Percentiles rank a stretch among this genome's conserved stretches.
These are phyloP conservation scores for Monotropa hypopitys DNA, from an alignment of 179 eudicot species.

Conservation along the genomic window DNA sequence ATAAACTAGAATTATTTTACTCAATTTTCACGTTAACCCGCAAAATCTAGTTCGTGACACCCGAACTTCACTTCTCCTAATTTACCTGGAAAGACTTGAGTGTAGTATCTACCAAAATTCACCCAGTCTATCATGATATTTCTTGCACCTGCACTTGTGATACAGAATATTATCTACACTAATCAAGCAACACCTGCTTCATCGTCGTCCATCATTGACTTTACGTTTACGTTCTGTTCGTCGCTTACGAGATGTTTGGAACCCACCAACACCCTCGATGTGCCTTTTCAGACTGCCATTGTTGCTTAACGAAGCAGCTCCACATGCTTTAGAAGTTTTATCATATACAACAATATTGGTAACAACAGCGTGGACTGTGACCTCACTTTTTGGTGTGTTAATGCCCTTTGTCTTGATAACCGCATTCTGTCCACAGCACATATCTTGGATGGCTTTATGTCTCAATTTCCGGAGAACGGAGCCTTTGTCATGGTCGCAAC, in stretches of 20 bases:
- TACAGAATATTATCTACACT: slow-evolving; percentile 2
- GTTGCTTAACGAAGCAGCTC: slow-evolving; percentile 14
- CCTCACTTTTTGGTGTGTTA: slow-evolving; percentile 45
- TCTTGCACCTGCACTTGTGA: not conserved
- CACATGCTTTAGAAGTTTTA: slow-evolving; percentile 9
- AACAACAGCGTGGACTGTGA: slow-evolving; percentile 42
- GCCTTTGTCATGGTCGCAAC: slow-evolving; percentile 40
- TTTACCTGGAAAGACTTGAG: slow-evolving; percentile 17
- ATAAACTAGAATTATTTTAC: slow-evolving; percentile 6
- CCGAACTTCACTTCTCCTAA: slow-evolving; percentile 2
- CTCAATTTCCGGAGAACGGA: slow-evolving; percentile 36
- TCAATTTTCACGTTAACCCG: not conserved
- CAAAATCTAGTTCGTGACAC: slow-evolving; percentile 4
- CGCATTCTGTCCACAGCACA: slow-evolving; percentile 49
- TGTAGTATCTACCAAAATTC: slow-evolving; percentile 41
- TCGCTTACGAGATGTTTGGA: slow-evolving; percentile 14
- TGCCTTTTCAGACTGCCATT: slow-evolving; percentile 23
- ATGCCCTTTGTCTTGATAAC: slow-evolving; percentile 46
- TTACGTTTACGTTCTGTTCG: slow-evolving; percentile 8
- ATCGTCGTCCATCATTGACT: not conserved
- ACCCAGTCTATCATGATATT: slow-evolving; percentile 19
- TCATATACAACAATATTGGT: slow-evolving; percentile 40
- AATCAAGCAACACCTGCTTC: not conserved
- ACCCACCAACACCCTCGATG: slow-evolving; percentile 8
- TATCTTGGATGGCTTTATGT: slow-evolving; percentile 32